Evolutionary conservation across 495 filamentous ascomycete genomes (phyloP).

Genomic region (Talaromyces stipitatus): DNA sequence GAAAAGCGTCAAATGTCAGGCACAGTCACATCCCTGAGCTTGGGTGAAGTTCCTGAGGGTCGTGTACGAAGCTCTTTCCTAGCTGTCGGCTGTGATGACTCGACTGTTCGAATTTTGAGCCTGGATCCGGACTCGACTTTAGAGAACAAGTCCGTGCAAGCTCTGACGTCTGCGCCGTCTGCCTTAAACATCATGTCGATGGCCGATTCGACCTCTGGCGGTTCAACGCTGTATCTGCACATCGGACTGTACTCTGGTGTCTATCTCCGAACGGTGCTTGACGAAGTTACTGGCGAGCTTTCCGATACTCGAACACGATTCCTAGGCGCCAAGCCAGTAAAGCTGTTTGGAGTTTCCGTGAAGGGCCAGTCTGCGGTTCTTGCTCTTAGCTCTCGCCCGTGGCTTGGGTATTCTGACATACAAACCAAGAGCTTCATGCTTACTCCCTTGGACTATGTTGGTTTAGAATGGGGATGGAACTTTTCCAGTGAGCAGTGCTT

Average conservation of each 20-base stretch:
- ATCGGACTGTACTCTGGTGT: slow-evolving; percentile 94
- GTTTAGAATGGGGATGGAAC: slow-evolving; percentile 90
- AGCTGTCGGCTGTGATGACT: slow-evolving; percentile 94
- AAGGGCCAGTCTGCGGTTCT: slow-evolving; percentile 81
- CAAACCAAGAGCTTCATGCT: slow-evolving; percentile 81
- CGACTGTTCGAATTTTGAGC: slow-evolving; percentile 85
- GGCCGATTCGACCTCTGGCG: slow-evolving; percentile 75
- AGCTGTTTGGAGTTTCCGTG: slow-evolving; percentile 78
- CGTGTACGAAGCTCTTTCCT: slow-evolving; percentile 78
- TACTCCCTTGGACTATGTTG: slow-evolving; percentile 79
- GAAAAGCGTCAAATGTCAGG: slow-evolving; percentile 93
- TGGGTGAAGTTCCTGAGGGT: slow-evolving; percentile 91
- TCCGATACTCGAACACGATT: slow-evolving; percentile 92
- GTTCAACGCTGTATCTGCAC: slow-evolving; percentile 81
- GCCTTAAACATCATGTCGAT: slow-evolving; percentile 89
- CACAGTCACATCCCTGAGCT: slow-evolving; percentile 86
- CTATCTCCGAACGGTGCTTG: slow-evolving; percentile 87
- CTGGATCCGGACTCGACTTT: slow-evolving; percentile 84
- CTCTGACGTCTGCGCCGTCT: slow-evolving; percentile 81
- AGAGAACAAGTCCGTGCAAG: slow-evolving; percentile 89
- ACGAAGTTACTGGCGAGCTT: slow-evolving; percentile 89
- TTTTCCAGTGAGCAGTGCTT: slow-evolving; percentile 90
- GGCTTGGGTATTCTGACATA: slow-evolving; percentile 84
- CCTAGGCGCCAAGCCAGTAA: slow-evolving; percentile 79
- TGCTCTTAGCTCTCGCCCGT: slow-evolving; percentile 82